These are phyloP conservation scores for Erysimum cheiranthoides DNA, from an alignment of 345 rosid genomes.

Conservation along the genomic window DNA sequence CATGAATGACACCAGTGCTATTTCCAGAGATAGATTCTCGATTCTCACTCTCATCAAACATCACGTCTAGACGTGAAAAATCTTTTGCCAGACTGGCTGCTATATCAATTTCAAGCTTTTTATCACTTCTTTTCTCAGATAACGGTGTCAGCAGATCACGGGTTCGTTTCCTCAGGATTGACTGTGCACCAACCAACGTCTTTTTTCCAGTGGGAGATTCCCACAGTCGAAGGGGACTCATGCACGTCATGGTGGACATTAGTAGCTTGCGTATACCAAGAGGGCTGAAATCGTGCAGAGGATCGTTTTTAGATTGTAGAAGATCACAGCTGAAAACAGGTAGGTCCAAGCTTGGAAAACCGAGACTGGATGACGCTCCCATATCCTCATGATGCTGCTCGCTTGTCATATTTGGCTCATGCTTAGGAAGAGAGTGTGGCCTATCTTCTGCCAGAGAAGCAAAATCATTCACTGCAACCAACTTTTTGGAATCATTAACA, in stretches of 20 bases:
- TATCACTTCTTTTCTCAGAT: conserved; percentile 83
- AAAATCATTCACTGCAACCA: conserved; percentile 71
- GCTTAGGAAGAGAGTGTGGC: conserved; percentile 52
- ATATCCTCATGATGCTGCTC: conserved; percentile 56
- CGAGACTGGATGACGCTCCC: conserved; percentile 81
- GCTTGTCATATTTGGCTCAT: conserved; percentile 40
- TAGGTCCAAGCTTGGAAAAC: conserved; percentile 89
- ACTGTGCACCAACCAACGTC: conserved; percentile 81
- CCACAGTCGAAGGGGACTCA: conserved; percentile 91
- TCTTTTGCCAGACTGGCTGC: conserved; percentile 73
- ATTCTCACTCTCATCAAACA: conserved; percentile 62
- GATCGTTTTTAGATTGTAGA: conserved; percentile 70
- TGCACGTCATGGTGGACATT: conserved; percentile 86
- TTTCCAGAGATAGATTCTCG: conserved; percentile 43
- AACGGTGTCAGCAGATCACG: conserved; percentile 90
- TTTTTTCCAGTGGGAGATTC: conserved; percentile 91
- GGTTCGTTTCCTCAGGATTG: conserved; percentile 81
- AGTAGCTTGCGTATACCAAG: conserved; percentile 95
- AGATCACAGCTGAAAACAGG: conserved; percentile 94
- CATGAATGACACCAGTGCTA: conserved; percentile 44
- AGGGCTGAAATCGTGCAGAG: conserved; percentile 92
- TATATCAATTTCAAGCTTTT: conserved; percentile 78
- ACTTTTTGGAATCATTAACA: conserved; percentile 59
- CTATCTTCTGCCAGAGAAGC: conserved; percentile 51
- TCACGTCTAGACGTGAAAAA: conserved; percentile 85